phyloP scores from a whole-genome alignment of 75 land plant species.

The Pinus taeda region DNA sequence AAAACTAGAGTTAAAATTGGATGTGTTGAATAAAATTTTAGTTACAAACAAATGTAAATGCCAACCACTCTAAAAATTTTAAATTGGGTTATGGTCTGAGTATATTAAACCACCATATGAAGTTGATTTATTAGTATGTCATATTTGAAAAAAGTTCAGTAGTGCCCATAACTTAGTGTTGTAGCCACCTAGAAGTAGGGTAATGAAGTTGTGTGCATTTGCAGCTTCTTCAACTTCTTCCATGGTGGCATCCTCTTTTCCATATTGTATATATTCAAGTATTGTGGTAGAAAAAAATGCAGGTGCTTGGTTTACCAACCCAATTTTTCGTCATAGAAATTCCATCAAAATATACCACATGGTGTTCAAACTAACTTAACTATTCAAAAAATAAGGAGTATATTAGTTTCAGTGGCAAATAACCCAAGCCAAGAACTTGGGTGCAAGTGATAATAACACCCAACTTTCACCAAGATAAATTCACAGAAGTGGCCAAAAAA shows the following conservation, averaged over 20 bases:
- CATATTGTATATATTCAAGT: conserved; percentile 83
- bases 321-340: conserved; percentile 35
- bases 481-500: no score
- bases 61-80: not conserved
- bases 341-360: no score
- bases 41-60: not conserved
- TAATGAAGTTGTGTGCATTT: conserved; percentile 78
- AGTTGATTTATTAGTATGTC: not conserved
- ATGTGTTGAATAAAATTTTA: not conserved
- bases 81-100: not conserved
- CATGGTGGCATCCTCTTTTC: conserved; percentile 75
- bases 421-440: no score
- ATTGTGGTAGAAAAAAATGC: conserved; percentile 88
- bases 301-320: conserved; percentile 93
- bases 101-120: not conserved
- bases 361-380: no score
- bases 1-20: not conserved
- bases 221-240: conserved; percentile 86
- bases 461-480: no score
- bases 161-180: conserved; percentile 60
- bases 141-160: not conserved
- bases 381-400: no score
- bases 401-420: no score
- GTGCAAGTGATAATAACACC: no score
- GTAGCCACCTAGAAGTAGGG: conserved; percentile 72